Percentiles rank a stretch among this genome's conserved stretches.
Conservation (phyloP, 2,329 filamentous ascomycete genomes). For the Talaromyces sp. region DNA sequence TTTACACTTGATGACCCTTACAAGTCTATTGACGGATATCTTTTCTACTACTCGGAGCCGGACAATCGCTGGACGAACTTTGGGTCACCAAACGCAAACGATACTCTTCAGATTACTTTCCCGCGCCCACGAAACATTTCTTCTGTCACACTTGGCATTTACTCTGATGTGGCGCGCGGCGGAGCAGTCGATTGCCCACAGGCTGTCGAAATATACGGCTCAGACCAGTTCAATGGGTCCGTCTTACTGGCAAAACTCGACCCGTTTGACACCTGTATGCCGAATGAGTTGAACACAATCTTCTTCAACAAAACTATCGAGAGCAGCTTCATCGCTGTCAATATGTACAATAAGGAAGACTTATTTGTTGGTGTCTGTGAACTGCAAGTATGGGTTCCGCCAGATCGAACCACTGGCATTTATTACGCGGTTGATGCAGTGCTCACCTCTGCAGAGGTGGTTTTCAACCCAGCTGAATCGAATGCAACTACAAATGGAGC, state of each 20-base stretch:
- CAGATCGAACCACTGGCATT: background rate
- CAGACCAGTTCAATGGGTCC: background rate
- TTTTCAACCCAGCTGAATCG: background rate
- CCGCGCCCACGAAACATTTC: background rate
- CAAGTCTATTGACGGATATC: background rate
- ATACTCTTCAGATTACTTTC: background rate
- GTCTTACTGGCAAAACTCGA: background rate
- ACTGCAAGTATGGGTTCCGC: background rate
- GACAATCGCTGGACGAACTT: background rate
- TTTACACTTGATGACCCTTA: background rate
- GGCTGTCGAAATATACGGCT: background rate
- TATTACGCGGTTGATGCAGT: background rate
- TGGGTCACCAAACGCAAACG: background rate
- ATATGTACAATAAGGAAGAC: background rate
- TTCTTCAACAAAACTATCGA: background rate
- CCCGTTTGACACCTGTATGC: background rate
- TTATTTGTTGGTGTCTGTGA: background rate
- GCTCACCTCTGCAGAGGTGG: background rate
- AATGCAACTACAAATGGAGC: background rate
- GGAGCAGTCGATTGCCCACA: background rate
- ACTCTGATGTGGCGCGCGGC: background rate
- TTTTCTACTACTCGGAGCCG: background rate
- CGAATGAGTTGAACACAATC: background rate
- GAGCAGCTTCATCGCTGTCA: background rate
- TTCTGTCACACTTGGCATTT: background rate